These are phyloP conservation scores for Diaporthe citri DNA, from an alignment of 2,329 filamentous ascomycete species.

Conservation along the genomic window DNA sequence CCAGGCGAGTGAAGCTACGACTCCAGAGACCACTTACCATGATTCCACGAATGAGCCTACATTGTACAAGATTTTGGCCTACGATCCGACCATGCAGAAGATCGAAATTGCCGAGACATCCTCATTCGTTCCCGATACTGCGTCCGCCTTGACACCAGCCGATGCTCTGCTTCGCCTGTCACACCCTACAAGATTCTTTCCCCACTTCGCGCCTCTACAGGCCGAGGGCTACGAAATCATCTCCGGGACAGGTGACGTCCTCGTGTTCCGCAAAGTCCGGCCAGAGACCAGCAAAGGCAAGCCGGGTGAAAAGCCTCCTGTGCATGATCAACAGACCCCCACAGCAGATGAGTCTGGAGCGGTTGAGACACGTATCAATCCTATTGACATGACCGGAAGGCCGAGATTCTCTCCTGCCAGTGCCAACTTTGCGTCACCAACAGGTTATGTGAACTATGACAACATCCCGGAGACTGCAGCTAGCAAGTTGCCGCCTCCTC, in stretches of 20 bases:
- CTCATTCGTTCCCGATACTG: slow-evolving; percentile 62
- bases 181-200: slow-evolving; percentile 74
- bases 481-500: slow-evolving; percentile 48
- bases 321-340: slow-evolving; percentile 18
- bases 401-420: slow-evolving; percentile 55
- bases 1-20: slow-evolving; percentile 35
- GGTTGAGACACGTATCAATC: slow-evolving; percentile 59
- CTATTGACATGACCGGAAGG: slow-evolving; percentile 68
- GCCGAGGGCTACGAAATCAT: slow-evolving; percentile 76
- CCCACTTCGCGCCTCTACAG: slow-evolving; percentile 70
- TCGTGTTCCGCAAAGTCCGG: slow-evolving; percentile 75
- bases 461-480: slow-evolving; percentile 49
- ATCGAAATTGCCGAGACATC: slow-evolving; percentile 72
- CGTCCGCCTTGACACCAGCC: slow-evolving; percentile 67
- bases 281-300: not conserved
- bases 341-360: slow-evolving; percentile 2
- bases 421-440: slow-evolving; percentile 73
- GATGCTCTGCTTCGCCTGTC: slow-evolving; percentile 72
- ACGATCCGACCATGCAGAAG: slow-evolving; percentile 69
- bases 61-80: slow-evolving; percentile 76
- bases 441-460: slow-evolving; percentile 75
- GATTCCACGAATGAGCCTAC: slow-evolving; percentile 39
- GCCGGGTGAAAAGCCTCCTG: slow-evolving; percentile 38
- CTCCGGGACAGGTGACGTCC: slow-evolving; percentile 71
- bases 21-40: not conserved